Conservation (phyloP, 805 yeast genomes). For the Starmera caribaea region DNA sequence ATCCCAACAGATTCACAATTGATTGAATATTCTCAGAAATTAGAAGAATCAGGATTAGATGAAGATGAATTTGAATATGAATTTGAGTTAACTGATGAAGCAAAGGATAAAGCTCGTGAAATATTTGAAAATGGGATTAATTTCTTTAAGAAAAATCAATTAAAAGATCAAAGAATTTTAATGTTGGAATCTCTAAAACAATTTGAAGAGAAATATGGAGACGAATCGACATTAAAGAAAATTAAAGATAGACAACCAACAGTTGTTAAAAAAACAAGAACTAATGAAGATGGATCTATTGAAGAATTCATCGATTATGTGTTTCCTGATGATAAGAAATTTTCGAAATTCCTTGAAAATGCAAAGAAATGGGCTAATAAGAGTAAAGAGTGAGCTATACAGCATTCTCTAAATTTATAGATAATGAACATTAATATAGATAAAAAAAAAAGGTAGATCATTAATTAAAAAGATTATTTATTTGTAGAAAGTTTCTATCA, state of each 20-base stretch:
- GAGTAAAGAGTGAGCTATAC: slow-evolving; percentile 2
- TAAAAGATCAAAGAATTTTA: slow-evolving; percentile 35
- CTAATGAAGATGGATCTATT: slow-evolving; percentile 33
- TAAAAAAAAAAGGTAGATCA: no score
- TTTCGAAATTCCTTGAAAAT: slow-evolving; percentile 31
- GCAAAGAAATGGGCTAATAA: slow-evolving; percentile 40
- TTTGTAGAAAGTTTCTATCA: neutral
- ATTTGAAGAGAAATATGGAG: slow-evolving; percentile 62
- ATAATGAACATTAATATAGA: no score
- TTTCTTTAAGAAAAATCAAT: slow-evolving; percentile 27
- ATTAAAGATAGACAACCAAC: slow-evolving; percentile 45
- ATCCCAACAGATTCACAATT: slow-evolving; percentile 49
- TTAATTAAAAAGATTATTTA: neutral
- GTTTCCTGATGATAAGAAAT: slow-evolving; percentile 53
- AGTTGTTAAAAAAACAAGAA: slow-evolving; percentile 34
- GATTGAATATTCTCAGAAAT: slow-evolving; percentile 18
- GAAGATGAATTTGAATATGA: slow-evolving; percentile 40
- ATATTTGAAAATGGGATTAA: slow-evolving; percentile 47
- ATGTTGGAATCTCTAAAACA: slow-evolving; percentile 52
- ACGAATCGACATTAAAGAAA: slow-evolving; percentile 21
- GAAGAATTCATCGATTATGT: slow-evolving; percentile 50
- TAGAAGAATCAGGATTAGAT: slow-evolving; percentile 15
- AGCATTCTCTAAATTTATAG: neutral
- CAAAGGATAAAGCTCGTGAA: slow-evolving; percentile 39
- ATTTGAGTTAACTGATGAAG: slow-evolving; percentile 39